Base-by-base conservation (phyloP, 306 rosid species). In the Fragaria nilgerrensis region DNA sequence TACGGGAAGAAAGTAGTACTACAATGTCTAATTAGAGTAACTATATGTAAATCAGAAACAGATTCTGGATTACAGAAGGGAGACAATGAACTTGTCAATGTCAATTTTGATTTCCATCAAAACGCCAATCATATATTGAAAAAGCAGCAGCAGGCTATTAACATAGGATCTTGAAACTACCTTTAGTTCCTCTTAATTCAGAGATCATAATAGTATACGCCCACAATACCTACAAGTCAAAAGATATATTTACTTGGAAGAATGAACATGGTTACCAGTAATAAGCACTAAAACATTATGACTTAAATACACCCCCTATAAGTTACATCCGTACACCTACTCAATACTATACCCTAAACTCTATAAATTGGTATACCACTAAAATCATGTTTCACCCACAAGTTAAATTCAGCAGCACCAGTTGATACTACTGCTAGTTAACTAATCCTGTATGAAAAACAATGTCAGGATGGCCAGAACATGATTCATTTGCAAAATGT, bases 151-250 rank as follows among this genome's bases (percentile, higher is more conserved):
- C 86, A 88, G 85, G 77, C 88, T 87, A 87, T 86, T 89, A 86
- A 84, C 84, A 84, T 85, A 88, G 93, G 98, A 84, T 90, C 86
- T 74, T 88, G 99, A 89, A 92, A 87, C 98, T 96, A 96, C 99
- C 99, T 96, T 92, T 87, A 92, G 88, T 84, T 92, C 99, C 89
- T 93, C 98, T 86, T 92, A 91, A 88, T 92, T 96, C 99, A 96
- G 99, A 90, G 98, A 95, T 90, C 99, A 90, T 90, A 87, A 82
- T 89, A 94, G 97, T 87, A 95, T 88, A 96, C 97, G 90, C 79
- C 99, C 91, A 89, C 97, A 81, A 85, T 88, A 95, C 98, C 98
- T 95, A 95, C 98, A 95, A 90, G 93, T 87, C 93, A 96, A 89
- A 96, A 92, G 94, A 92, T 84, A 90, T 90, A 87, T 93, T 92